Evolutionary conservation across 257 asterid genomes (phyloP), one percentile per base, ranked within the genome.

Genomic region (Hygrophila difformis): DNA sequence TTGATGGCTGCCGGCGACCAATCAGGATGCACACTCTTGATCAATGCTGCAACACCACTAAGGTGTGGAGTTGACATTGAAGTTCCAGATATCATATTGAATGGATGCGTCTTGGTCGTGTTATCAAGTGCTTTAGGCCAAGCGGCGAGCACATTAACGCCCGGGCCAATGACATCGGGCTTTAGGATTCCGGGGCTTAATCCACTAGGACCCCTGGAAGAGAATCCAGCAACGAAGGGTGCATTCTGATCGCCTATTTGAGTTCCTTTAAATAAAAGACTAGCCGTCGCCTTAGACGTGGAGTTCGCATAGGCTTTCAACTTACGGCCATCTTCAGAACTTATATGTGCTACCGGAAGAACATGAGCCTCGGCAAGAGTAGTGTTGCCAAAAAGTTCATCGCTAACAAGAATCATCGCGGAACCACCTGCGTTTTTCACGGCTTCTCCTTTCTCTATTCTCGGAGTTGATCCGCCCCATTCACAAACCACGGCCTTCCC

Each of bases 401-500:
- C 26, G 50, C 65, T 64, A 31, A 65, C 13, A 12, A 70, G 29
- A 3, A 70, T 64, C 72, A 70, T 56, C 47, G 62, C 72, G n/a
- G 69, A 66, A 13, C 59, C 72, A n/a, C 77, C 66, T 2, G 63
- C 69, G 5, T 36, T 9, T 18, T 20, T 42, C 3, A 73, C 76
- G 0, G 62, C 58, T 43, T 39, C n/a, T 6, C 87, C 81, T 39
- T 69, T 67, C 0, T 2, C 61, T 0, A 48, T 43, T 42, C 34
- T 18, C 31, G 0, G 22, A 4, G 1, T 34, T 6, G 0, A 18
- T 37, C 66, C 74, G 1, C 0, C 0, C n/a, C n/a, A n/a, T 2
- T 37, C 51, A 10, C 83, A 80, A 29, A 76, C n/a, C 2, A 71
- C 81, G 42, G 73, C 60, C 51, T 56, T 73, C 11, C 92, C 86